Percentiles rank a stretch among this genome's conserved stretches.
These are phyloP conservation scores for Kodamaea nitidulidarum DNA, from an alignment of 805 yeast genomes.

Conservation along the genomic window DNA sequence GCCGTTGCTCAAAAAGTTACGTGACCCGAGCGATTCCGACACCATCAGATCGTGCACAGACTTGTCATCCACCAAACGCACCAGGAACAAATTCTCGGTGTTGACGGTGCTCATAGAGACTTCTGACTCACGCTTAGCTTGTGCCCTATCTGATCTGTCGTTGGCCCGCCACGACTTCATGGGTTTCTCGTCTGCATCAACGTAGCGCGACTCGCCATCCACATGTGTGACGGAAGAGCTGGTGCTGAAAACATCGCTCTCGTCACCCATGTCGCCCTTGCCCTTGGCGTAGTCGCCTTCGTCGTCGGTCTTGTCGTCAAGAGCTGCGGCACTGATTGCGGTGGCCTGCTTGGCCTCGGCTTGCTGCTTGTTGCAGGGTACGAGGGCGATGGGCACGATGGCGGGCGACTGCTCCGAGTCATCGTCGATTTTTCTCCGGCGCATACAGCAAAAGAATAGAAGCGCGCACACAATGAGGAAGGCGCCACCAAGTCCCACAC, in stretches of 20 bases:
- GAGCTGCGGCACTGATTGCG: conserved; percentile 48
- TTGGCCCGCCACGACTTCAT: conserved; percentile 43
- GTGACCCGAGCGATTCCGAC: conserved; percentile 20
- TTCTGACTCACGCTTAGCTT: conserved; percentile 60
- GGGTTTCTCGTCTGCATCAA: conserved; percentile 37
- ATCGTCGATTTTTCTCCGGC: conserved; percentile 25
- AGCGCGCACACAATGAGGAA: conserved; percentile 45
- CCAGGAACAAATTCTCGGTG: conserved; percentile 77
- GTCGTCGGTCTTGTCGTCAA: conserved; percentile 27
- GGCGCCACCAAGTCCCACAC: conserved; percentile 87
- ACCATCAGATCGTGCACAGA: conserved; percentile 29
- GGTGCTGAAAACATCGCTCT: conserved; percentile 21
- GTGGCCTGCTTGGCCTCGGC: conserved; percentile 42
- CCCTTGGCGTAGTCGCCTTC: conserved; percentile 3
- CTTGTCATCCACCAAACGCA: conserved; percentile 64
- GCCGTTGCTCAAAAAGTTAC: conserved; percentile 21
- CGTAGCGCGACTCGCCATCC: conserved; percentile 29
- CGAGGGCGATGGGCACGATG: background rate
- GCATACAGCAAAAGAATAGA: conserved; percentile 48
- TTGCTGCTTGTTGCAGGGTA: conserved; percentile 14
- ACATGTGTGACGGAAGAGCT: conserved; percentile 54
- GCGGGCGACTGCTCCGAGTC: conserved; percentile 9
- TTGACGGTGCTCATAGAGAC: conserved; percentile 79
- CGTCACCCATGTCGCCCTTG: background rate
- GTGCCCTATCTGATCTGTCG: conserved; percentile 23